phyloP scores from a whole-genome alignment of 768 basidiomycete genomes.

The Tricholoma sp. region DNA sequence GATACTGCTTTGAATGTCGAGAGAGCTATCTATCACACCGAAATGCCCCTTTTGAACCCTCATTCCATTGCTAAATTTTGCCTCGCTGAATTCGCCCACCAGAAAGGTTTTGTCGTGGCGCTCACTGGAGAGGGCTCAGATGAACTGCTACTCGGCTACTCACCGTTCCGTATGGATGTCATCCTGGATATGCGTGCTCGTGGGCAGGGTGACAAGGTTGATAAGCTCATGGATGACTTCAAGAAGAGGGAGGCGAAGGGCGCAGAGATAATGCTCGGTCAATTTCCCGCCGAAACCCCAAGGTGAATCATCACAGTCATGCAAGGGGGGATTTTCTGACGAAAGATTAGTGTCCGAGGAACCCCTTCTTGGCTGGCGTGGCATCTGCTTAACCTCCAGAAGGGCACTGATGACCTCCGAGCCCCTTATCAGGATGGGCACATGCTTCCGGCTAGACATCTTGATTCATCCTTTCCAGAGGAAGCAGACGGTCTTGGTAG shows the following conservation, averaged over 20 bases:
- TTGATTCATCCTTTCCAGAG: background rate
- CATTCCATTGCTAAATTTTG: background rate
- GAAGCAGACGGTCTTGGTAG: background rate
- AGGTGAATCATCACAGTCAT: background rate
- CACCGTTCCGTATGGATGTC: background rate
- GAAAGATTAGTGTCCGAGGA: background rate
- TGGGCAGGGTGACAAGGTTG: background rate
- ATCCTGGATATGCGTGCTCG: background rate
- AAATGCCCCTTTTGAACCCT: background rate
- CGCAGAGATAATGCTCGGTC: background rate
- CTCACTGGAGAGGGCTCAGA: background rate
- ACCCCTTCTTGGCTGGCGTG: background rate
- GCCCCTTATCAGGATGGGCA: background rate
- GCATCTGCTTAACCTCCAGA: background rate
- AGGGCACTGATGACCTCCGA: background rate
- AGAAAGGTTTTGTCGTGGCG: background rate
- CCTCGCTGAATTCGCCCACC: background rate
- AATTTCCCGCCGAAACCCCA: background rate
- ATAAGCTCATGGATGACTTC: background rate
- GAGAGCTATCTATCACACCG: background rate
- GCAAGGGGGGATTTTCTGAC: background rate
- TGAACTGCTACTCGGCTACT: background rate
- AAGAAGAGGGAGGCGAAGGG: background rate
- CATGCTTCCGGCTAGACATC: background rate
- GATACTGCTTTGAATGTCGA: background rate